phyloP scores from a whole-genome alignment of 805 yeast genomes.

The Wickerhamiella allomyrinae region DNA sequence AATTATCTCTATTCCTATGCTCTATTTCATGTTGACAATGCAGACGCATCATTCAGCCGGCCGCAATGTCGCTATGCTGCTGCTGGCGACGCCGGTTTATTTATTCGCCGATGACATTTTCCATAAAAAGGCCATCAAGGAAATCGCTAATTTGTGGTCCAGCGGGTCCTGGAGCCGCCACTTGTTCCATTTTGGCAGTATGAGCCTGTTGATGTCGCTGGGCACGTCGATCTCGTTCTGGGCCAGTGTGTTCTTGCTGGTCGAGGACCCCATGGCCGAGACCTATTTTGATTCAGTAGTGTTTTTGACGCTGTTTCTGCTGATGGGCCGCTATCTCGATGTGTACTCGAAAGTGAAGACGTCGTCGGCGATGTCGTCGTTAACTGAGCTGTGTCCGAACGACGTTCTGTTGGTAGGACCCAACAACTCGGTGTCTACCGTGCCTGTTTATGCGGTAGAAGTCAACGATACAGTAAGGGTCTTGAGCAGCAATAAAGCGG shows the following conservation, averaged over 20 bases:
- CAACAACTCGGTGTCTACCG: constrained; percentile 3
- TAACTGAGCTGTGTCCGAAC: constrained; percentile 38
- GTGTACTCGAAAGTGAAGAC: constrained; percentile 52
- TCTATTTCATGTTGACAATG: constrained; percentile 46
- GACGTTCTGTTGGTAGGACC: constrained; percentile 23
- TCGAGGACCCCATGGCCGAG: constrained; percentile 33
- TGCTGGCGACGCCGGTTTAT: constrained; percentile 57
- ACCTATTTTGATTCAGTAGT: constrained; percentile 72
- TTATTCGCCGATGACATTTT: constrained; percentile 62
- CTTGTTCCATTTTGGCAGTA: constrained; percentile 57
- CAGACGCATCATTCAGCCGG: constrained; percentile 51
- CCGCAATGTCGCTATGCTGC: constrained; percentile 49
- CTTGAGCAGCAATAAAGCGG: constrained; percentile 31
- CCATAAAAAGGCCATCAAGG: constrained; percentile 51
- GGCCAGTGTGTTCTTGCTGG: constrained; percentile 46
- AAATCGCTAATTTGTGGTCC: constrained; percentile 42
- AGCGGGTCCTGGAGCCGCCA: constrained; percentile 35
- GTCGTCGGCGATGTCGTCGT: constrained; percentile 44
- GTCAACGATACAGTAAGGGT: constrained; percentile 66
- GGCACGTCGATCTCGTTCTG: constrained; percentile 64
- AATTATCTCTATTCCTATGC: constrained; percentile 33
- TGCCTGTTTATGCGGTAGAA: constrained; percentile 37
- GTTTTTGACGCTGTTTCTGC: constrained; percentile 53
- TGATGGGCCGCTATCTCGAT: constrained; percentile 58
- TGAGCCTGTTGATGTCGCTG: constrained; percentile 57